phyloP scores from a whole-genome alignment of 2,329 filamentous ascomycete genomes.

The Geosmithia flava region DNA sequence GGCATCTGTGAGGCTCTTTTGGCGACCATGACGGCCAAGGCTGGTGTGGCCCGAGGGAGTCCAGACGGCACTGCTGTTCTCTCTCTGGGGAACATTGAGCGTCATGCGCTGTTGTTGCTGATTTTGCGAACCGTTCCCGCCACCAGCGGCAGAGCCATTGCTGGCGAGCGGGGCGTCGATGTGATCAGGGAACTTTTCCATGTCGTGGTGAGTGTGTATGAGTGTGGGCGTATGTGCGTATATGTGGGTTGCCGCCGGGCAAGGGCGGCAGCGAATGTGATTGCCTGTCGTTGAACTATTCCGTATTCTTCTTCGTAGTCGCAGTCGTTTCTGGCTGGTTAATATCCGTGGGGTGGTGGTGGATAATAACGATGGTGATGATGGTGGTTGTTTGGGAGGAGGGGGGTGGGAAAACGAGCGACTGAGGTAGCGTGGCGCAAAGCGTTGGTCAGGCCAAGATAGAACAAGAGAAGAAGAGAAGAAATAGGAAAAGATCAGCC shows the following conservation, averaged over 20 bases:
- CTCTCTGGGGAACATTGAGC: conserved; percentile 5
- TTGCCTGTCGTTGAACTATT: not conserved
- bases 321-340: not conserved
- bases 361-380: not conserved
- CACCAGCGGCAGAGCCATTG: conserved; percentile 8
- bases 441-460: not conserved
- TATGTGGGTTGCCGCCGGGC: not conserved
- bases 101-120: conserved; percentile 3
- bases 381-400: not conserved
- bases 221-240: not conserved
- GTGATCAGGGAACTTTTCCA: conserved; percentile 47
- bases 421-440: not conserved
- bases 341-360: not conserved
- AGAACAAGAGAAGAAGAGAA: not conserved
- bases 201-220: conserved; percentile 8
- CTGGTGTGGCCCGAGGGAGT: not conserved
- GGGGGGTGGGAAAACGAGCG: not conserved
- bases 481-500: not conserved
- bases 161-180: conserved; percentile 26
- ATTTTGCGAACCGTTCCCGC: conserved; percentile 7
- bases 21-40: conserved; percentile 44
- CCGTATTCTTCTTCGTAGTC: not conserved
- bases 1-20: conserved; percentile 86
- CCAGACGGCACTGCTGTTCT: conserved; percentile 1
- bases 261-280: not conserved